These are phyloP conservation scores for Sonneratia alba DNA, from an alignment of 345 rosid genomes.

Conservation along the genomic window DNA sequence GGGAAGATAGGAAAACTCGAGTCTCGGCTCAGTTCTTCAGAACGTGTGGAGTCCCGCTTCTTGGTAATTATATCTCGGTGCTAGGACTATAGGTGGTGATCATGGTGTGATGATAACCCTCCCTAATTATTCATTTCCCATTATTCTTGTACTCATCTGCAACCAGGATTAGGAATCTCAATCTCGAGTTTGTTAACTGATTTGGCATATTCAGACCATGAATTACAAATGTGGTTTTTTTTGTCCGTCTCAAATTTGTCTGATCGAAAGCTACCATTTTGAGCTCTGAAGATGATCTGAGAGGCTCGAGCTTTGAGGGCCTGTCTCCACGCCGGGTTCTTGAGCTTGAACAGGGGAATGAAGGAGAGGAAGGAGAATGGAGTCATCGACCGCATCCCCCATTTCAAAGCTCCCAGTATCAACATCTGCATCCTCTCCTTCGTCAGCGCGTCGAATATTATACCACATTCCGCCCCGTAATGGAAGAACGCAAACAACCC, in stretches of 20 bases:
- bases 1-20: too few relatives aligned
- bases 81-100: too few relatives aligned
- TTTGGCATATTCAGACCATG: background rate
- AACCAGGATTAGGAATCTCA: background rate
- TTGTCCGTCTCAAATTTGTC: too few relatives aligned
- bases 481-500: background rate
- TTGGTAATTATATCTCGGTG: too few relatives aligned
- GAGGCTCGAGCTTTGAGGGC: constrained; percentile 45
- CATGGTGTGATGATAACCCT: too few relatives aligned
- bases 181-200: background rate
- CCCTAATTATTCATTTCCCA: too few relatives aligned
- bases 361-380: constrained; percentile 65
- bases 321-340: constrained; percentile 32
- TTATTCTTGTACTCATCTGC: too few relatives aligned
- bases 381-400: constrained; percentile 89
- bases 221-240: background rate
- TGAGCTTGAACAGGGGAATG: constrained; percentile 36
- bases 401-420: constrained; percentile 62
- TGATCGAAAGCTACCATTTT: constrained; percentile 32
- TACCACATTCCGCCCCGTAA: constrained; percentile 28
- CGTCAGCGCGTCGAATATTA: constrained; percentile 41
- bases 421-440: constrained; percentile 63
- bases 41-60: too few relatives aligned
- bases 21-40: too few relatives aligned
- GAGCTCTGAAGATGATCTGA: constrained; percentile 52